These are phyloP conservation scores for Hypseocharis bilobata DNA, from an alignment of 441 rosid species.

Conservation along the genomic window DNA sequence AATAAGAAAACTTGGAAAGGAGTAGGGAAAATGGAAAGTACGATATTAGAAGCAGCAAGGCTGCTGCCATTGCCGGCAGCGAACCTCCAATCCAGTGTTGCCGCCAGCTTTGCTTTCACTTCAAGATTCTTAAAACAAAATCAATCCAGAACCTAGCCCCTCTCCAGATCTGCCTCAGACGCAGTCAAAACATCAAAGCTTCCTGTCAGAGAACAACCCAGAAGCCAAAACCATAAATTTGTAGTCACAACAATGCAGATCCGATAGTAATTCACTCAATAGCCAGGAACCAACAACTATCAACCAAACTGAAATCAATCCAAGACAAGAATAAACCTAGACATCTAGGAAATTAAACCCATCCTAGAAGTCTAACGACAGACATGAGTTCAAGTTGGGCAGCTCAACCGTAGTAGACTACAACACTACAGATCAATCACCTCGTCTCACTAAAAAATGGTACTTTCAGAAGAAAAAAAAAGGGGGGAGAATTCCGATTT, in stretches of 20 bases:
- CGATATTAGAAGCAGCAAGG: constrained; percentile 58
- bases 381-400: neutral
- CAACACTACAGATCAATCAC: neutral
- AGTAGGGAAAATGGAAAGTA: constrained; percentile 20
- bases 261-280: constrained; percentile 16
- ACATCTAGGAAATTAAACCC: neutral
- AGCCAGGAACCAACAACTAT: neutral
- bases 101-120: constrained; percentile 47
- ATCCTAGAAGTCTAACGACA: constrained; percentile 5
- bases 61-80: constrained; percentile 66
- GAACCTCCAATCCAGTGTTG: constrained; percentile 81
- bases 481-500: neutral
- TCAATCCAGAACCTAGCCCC: constrained; percentile 31
- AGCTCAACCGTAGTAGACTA: neutral
- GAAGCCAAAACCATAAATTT: constrained; percentile 10
- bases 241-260: constrained; percentile 27
- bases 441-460: neutral
- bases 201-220: constrained; percentile 33
- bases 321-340: neutral
- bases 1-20: constrained; percentile 1
- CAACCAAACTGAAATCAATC: constrained; percentile 2
- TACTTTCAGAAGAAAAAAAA: neutral
- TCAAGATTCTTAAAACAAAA: constrained; percentile 28
- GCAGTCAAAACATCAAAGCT: constrained; percentile 57
- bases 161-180: constrained; percentile 51